A percentile compares a stretch with the other conserved stretches of the same genome.
Conservation (phyloP, 2,329 filamentous ascomycete genomes). For the Stagonosporopsis vannaccii region DNA sequence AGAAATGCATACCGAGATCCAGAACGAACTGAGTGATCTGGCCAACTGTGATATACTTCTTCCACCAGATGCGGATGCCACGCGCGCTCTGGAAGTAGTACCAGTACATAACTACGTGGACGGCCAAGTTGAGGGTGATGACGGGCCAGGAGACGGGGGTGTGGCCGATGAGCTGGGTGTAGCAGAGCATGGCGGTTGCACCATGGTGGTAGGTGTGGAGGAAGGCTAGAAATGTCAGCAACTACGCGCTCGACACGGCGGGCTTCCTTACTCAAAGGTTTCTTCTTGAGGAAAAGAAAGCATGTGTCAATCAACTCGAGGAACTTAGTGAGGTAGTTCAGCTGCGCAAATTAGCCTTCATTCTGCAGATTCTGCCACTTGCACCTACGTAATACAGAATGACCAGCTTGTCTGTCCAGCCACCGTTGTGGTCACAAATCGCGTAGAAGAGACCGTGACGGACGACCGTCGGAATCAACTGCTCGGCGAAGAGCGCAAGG, state of each 20-base stretch:
- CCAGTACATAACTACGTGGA: slow-evolving; percentile 99
- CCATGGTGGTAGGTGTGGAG: slow-evolving; percentile 99
- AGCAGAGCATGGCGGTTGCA: slow-evolving; percentile 95
- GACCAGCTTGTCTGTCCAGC: slow-evolving; percentile 93
- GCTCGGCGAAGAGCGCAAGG: slow-evolving; percentile 86
- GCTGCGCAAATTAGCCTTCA: slow-evolving; percentile 62
- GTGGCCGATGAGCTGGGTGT: slow-evolving; percentile 91
- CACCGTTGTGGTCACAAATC: slow-evolving; percentile 82
- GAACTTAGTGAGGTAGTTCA: slow-evolving; percentile 99
- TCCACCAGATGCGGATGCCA: slow-evolving; percentile 97
- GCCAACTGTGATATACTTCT: slow-evolving; percentile 98
- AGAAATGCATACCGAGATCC: slow-evolving; percentile 76
- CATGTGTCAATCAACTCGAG: slow-evolving; percentile 93
- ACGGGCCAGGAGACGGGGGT: slow-evolving; percentile 95
- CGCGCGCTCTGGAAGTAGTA: slow-evolving; percentile 99
- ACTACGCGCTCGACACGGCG: background rate
- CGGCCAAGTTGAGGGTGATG: slow-evolving; percentile 89
- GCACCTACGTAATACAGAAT: slow-evolving; percentile 92
- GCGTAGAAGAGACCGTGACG: slow-evolving; percentile 85
- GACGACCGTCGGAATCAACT: slow-evolving; percentile 83
- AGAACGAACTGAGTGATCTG: slow-evolving; percentile 98
- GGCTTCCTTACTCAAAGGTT: slow-evolving; percentile 77
- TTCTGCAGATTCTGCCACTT: background rate
- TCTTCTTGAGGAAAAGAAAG: slow-evolving; percentile 99
- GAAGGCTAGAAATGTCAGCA: slow-evolving; percentile 67